These are phyloP conservation scores for Saitozyma sp. DNA, from an alignment of 768 basidiomycete species.

Conservation along the genomic window DNA sequence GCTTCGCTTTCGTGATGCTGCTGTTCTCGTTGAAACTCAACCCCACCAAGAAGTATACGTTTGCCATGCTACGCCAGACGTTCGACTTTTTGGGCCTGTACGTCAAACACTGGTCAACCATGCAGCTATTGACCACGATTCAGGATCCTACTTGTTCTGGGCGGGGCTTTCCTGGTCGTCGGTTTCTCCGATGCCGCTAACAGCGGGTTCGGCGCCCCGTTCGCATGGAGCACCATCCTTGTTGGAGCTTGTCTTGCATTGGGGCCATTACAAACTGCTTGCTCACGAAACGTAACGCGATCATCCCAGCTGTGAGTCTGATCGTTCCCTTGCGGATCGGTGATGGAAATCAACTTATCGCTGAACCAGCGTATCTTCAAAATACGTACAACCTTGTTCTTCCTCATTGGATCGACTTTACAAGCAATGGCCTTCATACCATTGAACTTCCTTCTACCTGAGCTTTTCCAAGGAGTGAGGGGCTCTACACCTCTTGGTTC, in stretches of 20 bases:
- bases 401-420: constrained; percentile 42
- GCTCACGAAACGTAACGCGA: constrained; percentile 51
- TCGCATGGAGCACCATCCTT: constrained; percentile 50
- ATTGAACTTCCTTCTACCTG: constrained; percentile 35
- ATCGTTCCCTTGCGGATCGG: constrained; percentile 11
- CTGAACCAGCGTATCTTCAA: constrained; percentile 46
- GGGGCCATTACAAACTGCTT: constrained; percentile 35
- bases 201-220: constrained; percentile 42
- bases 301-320: constrained; percentile 51
- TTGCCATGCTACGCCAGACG: constrained; percentile 32
- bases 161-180: constrained; percentile 50
- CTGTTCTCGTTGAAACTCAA: constrained; percentile 53
- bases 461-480: constrained; percentile 46
- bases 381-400: constrained; percentile 46
- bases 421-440: constrained; percentile 44
- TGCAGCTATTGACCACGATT: constrained; percentile 2
- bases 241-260: constrained; percentile 34
- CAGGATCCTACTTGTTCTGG: constrained; percentile 49
- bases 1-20: constrained; percentile 46
- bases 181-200: constrained; percentile 52
- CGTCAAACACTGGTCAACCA: constrained; percentile 6
- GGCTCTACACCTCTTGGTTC: constrained; percentile 28
- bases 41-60: constrained; percentile 36
- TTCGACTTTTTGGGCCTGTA: constrained; percentile 55
- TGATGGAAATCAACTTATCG: too few relatives aligned